Base-by-base conservation (phyloP, 805 yeast species). In the Nakazawaea ambrosiae region DNA sequence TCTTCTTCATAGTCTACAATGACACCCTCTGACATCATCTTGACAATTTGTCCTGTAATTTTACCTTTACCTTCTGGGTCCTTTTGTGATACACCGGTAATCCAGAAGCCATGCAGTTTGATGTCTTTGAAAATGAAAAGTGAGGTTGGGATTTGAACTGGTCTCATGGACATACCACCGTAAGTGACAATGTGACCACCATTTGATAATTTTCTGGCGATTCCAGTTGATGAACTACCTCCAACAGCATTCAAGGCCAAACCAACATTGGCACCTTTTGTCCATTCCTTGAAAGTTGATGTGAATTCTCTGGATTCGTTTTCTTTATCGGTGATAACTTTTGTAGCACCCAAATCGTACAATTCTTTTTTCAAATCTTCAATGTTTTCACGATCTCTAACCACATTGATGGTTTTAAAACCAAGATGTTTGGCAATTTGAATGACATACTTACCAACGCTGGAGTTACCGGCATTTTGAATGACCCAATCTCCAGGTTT, bases 101-200 rank as follows among this genome's bases (percentile, higher is more conserved):
- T 78, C 99, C 99, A 92, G 64, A 84, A 92, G 0, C 99, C 99
- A 20, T 78, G 73, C 37, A 88, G 78, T 5, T 82, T 78, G 39
- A 92, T 60, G 53, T 89, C 83, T 60, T 90, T 92, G 68, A 92
- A 92, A 46, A 92, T 89, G 54, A 85, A 85, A 42, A 85, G 63
- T 0, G 95, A 76, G 1, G 96, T 87, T 27, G 97, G 96, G 39
- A 92, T 60, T n/a, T 75, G 73, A 9, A 92, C 94, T 2, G 98
- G 98, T 61, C 86, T 89, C 68, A 81, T 78, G 3, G 97, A 86
- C 98, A 92, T 92, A 27, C 95, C 97, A 24, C 99, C 99, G 54
- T 92, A 92, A 1, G 97, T 87, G 48, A 88, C 75, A 67, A 92
- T 64, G 33, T 78, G 71, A 1, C 92, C 95, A 49, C 84, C 76